A percentile compares a stretch with the other conserved stretches of the same genome.
Conservation (phyloP, 371 early-diverging fungal species). For the Entomophthora muscae region DNA sequence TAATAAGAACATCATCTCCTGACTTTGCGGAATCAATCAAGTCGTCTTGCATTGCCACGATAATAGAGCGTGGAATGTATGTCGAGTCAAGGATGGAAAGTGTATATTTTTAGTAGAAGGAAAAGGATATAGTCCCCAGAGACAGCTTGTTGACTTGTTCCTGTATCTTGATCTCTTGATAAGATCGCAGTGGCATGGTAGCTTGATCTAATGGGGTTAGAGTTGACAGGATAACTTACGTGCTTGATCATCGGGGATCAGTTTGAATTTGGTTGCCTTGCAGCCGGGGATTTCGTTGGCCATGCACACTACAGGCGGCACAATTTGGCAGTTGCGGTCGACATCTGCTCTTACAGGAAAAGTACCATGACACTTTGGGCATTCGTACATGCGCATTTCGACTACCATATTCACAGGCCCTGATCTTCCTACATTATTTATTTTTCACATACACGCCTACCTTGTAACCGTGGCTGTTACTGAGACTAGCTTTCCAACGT, state of each 20-base stretch:
- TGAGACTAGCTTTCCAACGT: slow-evolving; percentile 35
- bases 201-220: slow-evolving; percentile 15
- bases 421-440: slow-evolving; percentile 15
- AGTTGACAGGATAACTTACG: slow-evolving; percentile 18
- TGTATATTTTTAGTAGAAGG: background rate
- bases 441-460: background rate
- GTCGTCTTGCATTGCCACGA: slow-evolving; percentile 41
- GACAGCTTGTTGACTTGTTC: slow-evolving; percentile 40
- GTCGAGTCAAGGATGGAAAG: background rate
- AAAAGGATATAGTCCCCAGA: slow-evolving; percentile 26
- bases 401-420: slow-evolving; percentile 44
- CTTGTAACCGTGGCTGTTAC: slow-evolving; percentile 45
- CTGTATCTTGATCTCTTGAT: slow-evolving; percentile 50
- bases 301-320: slow-evolving; percentile 28
- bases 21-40: slow-evolving; percentile 43
- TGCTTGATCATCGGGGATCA: slow-evolving; percentile 7
- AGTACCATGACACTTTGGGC: slow-evolving; percentile 23
- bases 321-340: slow-evolving; percentile 34
- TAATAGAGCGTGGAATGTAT: slow-evolving; percentile 35
- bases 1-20: slow-evolving; percentile 42
- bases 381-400: slow-evolving; percentile 20
- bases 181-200: slow-evolving; percentile 32
- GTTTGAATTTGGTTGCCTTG: background rate
- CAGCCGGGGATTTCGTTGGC: slow-evolving; percentile 19
- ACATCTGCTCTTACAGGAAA: slow-evolving; percentile 32